Evolutionary conservation across 495 filamentous ascomycete species (phyloP), one percentile per base, ranked within the genome.

Genomic region (Geoglossum glabrum): DNA sequence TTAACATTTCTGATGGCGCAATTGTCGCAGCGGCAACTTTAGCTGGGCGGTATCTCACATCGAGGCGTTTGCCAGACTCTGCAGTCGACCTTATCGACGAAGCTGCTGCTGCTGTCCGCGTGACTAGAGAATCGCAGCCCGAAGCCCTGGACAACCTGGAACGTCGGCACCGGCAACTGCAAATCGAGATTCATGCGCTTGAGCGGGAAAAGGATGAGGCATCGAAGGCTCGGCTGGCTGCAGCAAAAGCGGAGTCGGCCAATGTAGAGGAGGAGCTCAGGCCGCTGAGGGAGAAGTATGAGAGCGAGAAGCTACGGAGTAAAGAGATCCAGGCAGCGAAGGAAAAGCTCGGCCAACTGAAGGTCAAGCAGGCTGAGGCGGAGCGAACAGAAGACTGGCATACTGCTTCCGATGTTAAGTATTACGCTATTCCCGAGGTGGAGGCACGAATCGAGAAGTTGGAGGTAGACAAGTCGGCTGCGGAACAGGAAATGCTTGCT

Each of bases 71-170:
- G 40, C 92, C 92, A 5, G 92, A 98, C 67, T 96, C 92, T 1
- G 93, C 92, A 8, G 90, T 98, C 45, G 92, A 98, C 67, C 73
- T 98, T 21, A 84, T 98, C 60, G 92, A 98, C 64, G 92, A 98
- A 68, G 92, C 92, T 27, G 92, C 92, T 0, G 88, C 92, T 10
- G 90, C 92, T 15, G 92, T 97, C 57, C 76, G 90, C 55, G 93
- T 97, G 9, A 87, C 88, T 1, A 83, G 92, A 30, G 92, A 98
- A 69, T 96, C 92, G 0, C 89, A 95, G 61, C 92, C 92, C 3
- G 92, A 98, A 69, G 81, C 86, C 30, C 79, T 98, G 43, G 92
- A 98, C 69, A 95, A 84, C 19, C 76, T 98, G 30, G 90, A 96
- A 65, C 82, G 92, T 50, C 85, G 80, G 63, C 73, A 85, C 27